Percentiles rank a stretch among this genome's conserved stretches.
phyloP scores from a whole-genome alignment of 768 basidiomycete genomes.

The Xerocomellus intermedius region DNA sequence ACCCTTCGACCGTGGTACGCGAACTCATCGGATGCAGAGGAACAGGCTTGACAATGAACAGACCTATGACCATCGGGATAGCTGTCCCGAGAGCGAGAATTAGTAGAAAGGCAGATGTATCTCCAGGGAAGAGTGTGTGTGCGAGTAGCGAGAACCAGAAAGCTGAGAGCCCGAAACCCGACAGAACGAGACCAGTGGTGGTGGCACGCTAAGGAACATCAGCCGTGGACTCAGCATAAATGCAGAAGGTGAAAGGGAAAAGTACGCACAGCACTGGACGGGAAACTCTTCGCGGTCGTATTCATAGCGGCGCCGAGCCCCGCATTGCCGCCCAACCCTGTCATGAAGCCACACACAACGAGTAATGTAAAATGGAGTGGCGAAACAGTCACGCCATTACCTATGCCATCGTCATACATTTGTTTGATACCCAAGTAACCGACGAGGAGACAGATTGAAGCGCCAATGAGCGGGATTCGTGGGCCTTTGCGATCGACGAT shows the following conservation, averaged over 20 bases:
- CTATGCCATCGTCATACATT: constrained; percentile 59
- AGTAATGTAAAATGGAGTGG: constrained; percentile 48
- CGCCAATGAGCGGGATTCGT: constrained; percentile 57
- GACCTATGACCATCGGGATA: constrained; percentile 75
- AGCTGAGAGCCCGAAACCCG: constrained; percentile 88
- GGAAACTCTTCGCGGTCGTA: constrained; percentile 79
- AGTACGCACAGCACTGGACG: constrained; percentile 58
- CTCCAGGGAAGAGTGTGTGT: constrained; percentile 67
- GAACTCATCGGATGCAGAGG: constrained; percentile 47
- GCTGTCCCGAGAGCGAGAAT: constrained; percentile 78
- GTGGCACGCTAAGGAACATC: constrained; percentile 57
- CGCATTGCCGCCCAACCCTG: constrained; percentile 74
- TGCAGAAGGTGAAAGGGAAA: neutral
- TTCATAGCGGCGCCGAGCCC: constrained; percentile 74
- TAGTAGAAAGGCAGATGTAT: constrained; percentile 75
- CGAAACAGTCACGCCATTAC: constrained; percentile 38
- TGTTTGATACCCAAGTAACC: constrained; percentile 77
- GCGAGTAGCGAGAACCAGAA: constrained; percentile 85
- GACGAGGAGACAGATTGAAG: constrained; percentile 56
- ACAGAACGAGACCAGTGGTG: constrained; percentile 74
- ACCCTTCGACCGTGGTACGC: constrained; percentile 9
- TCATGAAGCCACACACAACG: constrained; percentile 63
- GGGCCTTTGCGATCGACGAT: constrained; percentile 77
- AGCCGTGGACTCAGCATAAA: neutral
- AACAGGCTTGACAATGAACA: constrained; percentile 68